These are phyloP conservation scores for Dactylorhiza incarnata DNA, from an alignment of 106 monocot species.

Conservation along the genomic window DNA sequence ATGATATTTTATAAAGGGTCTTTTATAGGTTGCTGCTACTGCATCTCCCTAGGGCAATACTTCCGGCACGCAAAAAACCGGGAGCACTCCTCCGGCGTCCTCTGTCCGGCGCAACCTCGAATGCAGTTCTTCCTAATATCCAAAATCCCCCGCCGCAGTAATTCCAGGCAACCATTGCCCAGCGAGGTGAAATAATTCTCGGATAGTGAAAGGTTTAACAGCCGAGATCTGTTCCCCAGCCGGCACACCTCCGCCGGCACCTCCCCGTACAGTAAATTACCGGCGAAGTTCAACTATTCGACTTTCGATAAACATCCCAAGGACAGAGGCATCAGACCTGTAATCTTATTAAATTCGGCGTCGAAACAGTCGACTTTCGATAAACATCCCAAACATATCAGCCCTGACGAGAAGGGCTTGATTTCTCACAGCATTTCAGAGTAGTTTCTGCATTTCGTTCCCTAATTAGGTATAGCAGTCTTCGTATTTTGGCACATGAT, in stretches of 20 bases:
- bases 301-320: slow-evolving; percentile 42
- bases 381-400: no score
- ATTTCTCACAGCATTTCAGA: no score
- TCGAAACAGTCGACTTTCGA: no score
- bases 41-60: no score
- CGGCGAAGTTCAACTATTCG: slow-evolving; percentile 50
- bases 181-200: slow-evolving; percentile 52
- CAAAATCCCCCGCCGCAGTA: slow-evolving; percentile 21
- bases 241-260: slow-evolving; percentile 32
- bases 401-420: no score
- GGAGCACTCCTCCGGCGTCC: slow-evolving; percentile 34
- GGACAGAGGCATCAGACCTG: slow-evolving; percentile 38
- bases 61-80: slow-evolving; percentile 1
- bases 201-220: slow-evolving; percentile 46
- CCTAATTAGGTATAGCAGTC: no score
- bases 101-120: slow-evolving; percentile 25
- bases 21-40: no score
- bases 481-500: no score
- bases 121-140: slow-evolving; percentile 44
- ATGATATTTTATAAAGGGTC: no score
- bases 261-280: slow-evolving; percentile 35
- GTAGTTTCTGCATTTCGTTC: no score
- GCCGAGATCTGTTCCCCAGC: slow-evolving; percentile 15
- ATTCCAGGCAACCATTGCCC: slow-evolving; percentile 24
- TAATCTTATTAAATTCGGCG: slow-evolving; percentile 30